A percentile compares a stretch with the other conserved stretches of the same genome.
phyloP scores from a whole-genome alignment of 2,329 filamentous ascomycete genomes.

The Fusarium sp. region DNA sequence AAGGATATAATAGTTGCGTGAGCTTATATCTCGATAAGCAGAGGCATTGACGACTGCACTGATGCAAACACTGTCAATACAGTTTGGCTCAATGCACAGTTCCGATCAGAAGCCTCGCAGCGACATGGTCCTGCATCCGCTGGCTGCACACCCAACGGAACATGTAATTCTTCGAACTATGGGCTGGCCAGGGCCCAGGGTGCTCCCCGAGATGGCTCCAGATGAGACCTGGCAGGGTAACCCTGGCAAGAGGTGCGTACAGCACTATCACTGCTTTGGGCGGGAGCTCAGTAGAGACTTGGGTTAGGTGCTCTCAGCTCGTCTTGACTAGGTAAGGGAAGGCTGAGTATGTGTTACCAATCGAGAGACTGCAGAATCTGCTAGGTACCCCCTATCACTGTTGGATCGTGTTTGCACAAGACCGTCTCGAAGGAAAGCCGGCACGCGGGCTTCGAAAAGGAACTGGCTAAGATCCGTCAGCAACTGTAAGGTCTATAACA shows the following conservation, averaged over 20 bases:
- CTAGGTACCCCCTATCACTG: neutral
- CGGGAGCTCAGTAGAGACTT: slow-evolving; percentile 1
- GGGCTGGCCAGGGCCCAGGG: slow-evolving; percentile 25
- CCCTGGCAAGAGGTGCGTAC: slow-evolving; percentile 22
- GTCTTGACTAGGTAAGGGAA: slow-evolving; percentile 2
- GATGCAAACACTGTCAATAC: neutral
- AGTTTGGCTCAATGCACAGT: slow-evolving; percentile 20
- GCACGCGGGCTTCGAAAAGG: neutral
- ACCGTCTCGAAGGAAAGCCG: neutral
- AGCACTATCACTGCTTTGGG: slow-evolving; percentile 12
- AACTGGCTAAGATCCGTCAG: slow-evolving; percentile 10
- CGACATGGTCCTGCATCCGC: slow-evolving; percentile 20
- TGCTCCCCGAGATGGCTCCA: slow-evolving; percentile 31
- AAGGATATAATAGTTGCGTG: neutral
- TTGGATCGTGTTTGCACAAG: neutral
- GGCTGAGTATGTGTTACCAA: slow-evolving; percentile 1
- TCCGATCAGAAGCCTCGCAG: slow-evolving; percentile 23
- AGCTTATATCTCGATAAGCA: slow-evolving; percentile 2
- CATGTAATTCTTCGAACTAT: slow-evolving; percentile 23
- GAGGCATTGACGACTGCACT: slow-evolving; percentile 3
- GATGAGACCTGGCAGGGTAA: slow-evolving; percentile 30
- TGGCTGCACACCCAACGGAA: slow-evolving; percentile 17
- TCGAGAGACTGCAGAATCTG: neutral
- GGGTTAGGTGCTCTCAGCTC: slow-evolving; percentile 9
- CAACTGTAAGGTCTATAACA: neutral